A percentile compares a stretch with the other conserved stretches of the same genome.
Conservation (phyloP, 768 basidiomycete genomes). For the Fistulinella prunicolor region DNA sequence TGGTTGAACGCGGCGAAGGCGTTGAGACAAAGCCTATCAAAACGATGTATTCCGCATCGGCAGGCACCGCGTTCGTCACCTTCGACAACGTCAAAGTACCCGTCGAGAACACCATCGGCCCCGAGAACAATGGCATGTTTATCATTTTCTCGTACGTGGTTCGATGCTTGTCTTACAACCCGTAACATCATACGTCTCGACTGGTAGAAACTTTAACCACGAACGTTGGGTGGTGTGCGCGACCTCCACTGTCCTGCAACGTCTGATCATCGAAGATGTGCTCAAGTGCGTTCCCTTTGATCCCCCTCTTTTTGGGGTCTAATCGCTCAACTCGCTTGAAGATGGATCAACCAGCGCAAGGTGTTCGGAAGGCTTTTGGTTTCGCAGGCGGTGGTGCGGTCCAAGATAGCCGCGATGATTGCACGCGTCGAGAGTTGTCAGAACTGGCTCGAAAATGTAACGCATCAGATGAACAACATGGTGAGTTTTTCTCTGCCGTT, state of each 20-base stretch:
- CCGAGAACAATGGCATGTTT: conserved; percentile 25
- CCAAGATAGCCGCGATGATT: conserved; percentile 75
- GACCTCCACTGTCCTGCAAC: conserved; percentile 53
- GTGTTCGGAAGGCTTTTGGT: conserved; percentile 72
- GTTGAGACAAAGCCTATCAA: neutral
- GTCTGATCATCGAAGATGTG: conserved; percentile 70
- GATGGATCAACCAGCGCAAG: conserved; percentile 76
- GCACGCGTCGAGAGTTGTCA: conserved; percentile 68
- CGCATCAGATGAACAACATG: conserved; percentile 83
- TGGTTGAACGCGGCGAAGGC: neutral
- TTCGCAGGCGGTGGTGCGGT: conserved; percentile 70
- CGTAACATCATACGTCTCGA: conserved; percentile 2
- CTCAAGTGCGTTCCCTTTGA: conserved; percentile 44
- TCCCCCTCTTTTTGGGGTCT: too few relatives aligned
- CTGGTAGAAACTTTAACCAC: conserved; percentile 58
- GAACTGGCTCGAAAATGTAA: conserved; percentile 76
- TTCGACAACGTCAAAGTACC: neutral
- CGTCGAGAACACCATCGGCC: neutral
- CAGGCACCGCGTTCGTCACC: neutral
- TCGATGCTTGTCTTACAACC: neutral
- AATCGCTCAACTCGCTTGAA: conserved; percentile 29
- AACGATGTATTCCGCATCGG: neutral
- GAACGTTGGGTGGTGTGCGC: conserved; percentile 74
- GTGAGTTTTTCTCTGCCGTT: conserved; percentile 24
- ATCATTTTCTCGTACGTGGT: conserved; percentile 47